These are phyloP conservation scores for Smithsoniella earleae DNA, from an alignment of 163 green algal genomes.

Conservation along the genomic window DNA sequence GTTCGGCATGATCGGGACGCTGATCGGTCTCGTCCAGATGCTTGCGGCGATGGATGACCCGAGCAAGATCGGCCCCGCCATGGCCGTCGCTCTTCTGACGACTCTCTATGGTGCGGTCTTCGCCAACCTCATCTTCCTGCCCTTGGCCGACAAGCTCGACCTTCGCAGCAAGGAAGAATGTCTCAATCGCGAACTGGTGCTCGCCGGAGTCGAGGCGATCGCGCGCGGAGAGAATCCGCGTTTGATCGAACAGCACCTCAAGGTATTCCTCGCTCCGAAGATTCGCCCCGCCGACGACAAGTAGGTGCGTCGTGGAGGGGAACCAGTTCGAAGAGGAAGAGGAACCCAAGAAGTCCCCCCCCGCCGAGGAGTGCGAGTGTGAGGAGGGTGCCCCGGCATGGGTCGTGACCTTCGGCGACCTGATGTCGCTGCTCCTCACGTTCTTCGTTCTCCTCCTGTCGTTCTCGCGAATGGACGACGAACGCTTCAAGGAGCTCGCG, in stretches of 20 bases:
- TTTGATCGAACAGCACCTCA: not conserved
- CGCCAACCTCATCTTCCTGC: slow-evolving; percentile 15
- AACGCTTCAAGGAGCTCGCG: too few species aligned
- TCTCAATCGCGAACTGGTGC: not conserved
- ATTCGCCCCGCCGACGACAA: not conserved
- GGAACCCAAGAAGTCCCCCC: too few species aligned
- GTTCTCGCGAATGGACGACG: too few species aligned
- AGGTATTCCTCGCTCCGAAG: not conserved
- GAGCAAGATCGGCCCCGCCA: slow-evolving; percentile 1
- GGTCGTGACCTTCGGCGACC: slow-evolving; percentile 20
- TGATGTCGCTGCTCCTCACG: slow-evolving; percentile 15
- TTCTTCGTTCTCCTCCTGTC: slow-evolving; percentile 19
- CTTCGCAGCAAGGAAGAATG: not conserved
- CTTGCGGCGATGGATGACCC: not conserved
- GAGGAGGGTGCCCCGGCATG: not conserved
- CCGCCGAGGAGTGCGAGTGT: too few species aligned
- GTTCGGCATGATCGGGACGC: slow-evolving; percentile 27
- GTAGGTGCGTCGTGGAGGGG: too few species aligned
- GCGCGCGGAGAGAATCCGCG: not conserved
- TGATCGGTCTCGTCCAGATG: slow-evolving; percentile 2
- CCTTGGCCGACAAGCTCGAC: slow-evolving; percentile 3
- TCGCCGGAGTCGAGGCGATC: slow-evolving; percentile 10
- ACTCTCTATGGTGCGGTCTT: slow-evolving; percentile 3
- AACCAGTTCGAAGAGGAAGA: too few species aligned
- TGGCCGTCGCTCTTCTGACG: slow-evolving; percentile 11